Evolutionary conservation across 768 basidiomycete genomes (phyloP).

Genomic region (Amanita polypyramis): DNA sequence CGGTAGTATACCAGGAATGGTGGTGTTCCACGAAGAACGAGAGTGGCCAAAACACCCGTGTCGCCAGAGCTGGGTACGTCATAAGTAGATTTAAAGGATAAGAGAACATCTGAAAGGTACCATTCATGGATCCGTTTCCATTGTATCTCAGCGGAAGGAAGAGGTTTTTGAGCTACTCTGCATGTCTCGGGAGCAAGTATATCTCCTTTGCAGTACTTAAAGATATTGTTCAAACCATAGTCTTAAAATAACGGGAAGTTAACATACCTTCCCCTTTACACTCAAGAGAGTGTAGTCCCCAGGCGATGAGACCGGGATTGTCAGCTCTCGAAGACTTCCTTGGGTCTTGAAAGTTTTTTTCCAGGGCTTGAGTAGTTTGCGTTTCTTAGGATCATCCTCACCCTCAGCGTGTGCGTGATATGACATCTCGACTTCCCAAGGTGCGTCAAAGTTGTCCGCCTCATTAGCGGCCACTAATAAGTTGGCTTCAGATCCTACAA

Average conservation of each 20-base stretch:
- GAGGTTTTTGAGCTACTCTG: constrained; percentile 61
- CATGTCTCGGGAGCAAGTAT: constrained; percentile 79
- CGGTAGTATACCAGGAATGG: constrained; percentile 82
- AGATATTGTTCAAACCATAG: constrained; percentile 8
- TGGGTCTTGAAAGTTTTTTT: constrained; percentile 48
- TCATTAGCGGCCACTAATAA: constrained; percentile 44
- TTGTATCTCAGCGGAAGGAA: constrained; percentile 76
- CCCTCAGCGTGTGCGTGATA: constrained; percentile 41
- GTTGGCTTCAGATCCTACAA: constrained; percentile 57
- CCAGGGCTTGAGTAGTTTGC: constrained; percentile 47
- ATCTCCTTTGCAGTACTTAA: constrained; percentile 67
- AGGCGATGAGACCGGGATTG: constrained; percentile 44
- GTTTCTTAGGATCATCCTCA: constrained; percentile 23
- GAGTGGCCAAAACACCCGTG: constrained; percentile 80
- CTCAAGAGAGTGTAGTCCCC: constrained; percentile 70
- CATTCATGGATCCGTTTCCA: constrained; percentile 90
- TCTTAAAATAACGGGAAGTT: constrained; percentile 5
- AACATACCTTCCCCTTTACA: constrained; percentile 58
- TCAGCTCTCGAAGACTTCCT: constrained; percentile 30
- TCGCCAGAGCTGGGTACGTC: constrained; percentile 60
- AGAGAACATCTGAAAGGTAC: constrained; percentile 23
- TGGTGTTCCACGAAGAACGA: constrained; percentile 80
- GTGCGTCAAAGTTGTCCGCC: constrained; percentile 51
- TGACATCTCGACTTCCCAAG: constrained; percentile 54
- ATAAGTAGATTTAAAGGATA: background rate